A percentile compares a stretch with the other conserved stretches of the same genome.
These are phyloP conservation scores for Kappamyces sp. DNA, from an alignment of 192 early-diverging fungal genomes.

Conservation along the genomic window DNA sequence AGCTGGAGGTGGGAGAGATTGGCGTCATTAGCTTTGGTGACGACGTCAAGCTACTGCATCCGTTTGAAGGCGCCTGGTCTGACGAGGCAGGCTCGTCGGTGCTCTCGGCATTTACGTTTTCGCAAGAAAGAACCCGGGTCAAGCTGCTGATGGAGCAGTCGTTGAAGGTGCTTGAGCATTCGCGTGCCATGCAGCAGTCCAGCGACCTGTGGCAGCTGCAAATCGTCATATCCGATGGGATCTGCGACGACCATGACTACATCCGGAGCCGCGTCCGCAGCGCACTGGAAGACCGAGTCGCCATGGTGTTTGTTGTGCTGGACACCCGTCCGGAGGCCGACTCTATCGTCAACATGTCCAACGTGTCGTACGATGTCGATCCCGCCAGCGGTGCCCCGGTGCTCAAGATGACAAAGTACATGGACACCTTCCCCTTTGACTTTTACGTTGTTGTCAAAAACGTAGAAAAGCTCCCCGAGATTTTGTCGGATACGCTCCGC, in stretches of 20 bases:
- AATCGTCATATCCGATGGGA: conserved; percentile 93
- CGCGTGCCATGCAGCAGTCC: conserved; percentile 40
- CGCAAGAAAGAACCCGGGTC: conserved; percentile 83
- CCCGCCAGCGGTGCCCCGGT: conserved; percentile 46
- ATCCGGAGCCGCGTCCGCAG: conserved; percentile 75
- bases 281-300: conserved; percentile 80
- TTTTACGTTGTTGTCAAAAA: conserved; percentile 91
- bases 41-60: conserved; percentile 77
- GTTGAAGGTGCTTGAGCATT: conserved; percentile 70
- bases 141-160: conserved; percentile 81
- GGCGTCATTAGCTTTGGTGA: conserved; percentile 90
- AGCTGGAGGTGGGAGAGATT: conserved; percentile 93
- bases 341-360: conserved; percentile 86
- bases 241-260: conserved; percentile 89
- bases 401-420: conserved; percentile 72
- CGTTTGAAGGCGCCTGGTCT: conserved; percentile 88
- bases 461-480: conserved; percentile 79
- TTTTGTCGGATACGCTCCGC: conserved; percentile 85
- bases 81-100: conserved; percentile 85
- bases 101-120: conserved; percentile 85
- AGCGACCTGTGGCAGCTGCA: conserved; percentile 92
- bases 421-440: conserved; percentile 97
- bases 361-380: conserved; percentile 66
- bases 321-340: conserved; percentile 75
- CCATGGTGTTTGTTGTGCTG: conserved; percentile 94